These are phyloP conservation scores for Trematosphaeria pertusa DNA, from an alignment of 2,329 filamentous ascomycete species.

Conservation along the genomic window DNA sequence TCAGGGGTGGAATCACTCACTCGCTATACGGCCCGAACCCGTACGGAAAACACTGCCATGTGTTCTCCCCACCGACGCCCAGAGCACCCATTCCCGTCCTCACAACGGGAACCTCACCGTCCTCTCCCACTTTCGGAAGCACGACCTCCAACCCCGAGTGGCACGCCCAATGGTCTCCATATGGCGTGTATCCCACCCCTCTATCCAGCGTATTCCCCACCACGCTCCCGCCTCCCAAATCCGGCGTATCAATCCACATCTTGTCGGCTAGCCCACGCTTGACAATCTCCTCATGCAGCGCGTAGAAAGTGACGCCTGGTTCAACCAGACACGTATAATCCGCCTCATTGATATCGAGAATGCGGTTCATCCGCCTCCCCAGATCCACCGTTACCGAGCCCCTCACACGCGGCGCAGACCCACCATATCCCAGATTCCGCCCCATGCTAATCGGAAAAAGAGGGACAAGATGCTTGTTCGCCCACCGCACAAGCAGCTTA, in stretches of 20 bases:
- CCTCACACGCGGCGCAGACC: slow-evolving; percentile 55
- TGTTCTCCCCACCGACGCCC: slow-evolving; percentile 24
- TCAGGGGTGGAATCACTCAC: too few relatives aligned
- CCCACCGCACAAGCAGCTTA: slow-evolving; percentile 38
- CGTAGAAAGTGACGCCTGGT: slow-evolving; percentile 60
- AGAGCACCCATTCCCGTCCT: slow-evolving; percentile 40
- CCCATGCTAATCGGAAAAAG: slow-evolving; percentile 47
- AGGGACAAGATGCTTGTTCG: slow-evolving; percentile 43
- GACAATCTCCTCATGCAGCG: slow-evolving; percentile 55
- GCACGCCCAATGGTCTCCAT: slow-evolving; percentile 53
- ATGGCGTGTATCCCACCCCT: slow-evolving; percentile 45
- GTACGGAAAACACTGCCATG: slow-evolving; percentile 44
- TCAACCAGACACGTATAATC: slow-evolving; percentile 53
- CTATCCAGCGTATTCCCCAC: slow-evolving; percentile 46
- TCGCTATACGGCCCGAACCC: slow-evolving; percentile 48
- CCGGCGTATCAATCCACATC: slow-evolving; percentile 54
- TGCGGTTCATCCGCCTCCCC: slow-evolving; percentile 50
- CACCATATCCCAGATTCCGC: slow-evolving; percentile 59
- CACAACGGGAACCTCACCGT: slow-evolving; percentile 31
- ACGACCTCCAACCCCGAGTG: slow-evolving; percentile 55
- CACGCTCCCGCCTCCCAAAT: slow-evolving; percentile 44
- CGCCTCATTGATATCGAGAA: slow-evolving; percentile 50
- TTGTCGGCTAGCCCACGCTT: slow-evolving; percentile 47
- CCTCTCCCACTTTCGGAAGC: slow-evolving; percentile 47
- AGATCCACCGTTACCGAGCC: slow-evolving; percentile 57